A percentile compares a stretch with the other conserved stretches of the same genome.
Evolutionary conservation across 2,329 filamentous ascomycete genomes (phyloP).

Genomic region (Lecanoromycetidae sp.): DNA sequence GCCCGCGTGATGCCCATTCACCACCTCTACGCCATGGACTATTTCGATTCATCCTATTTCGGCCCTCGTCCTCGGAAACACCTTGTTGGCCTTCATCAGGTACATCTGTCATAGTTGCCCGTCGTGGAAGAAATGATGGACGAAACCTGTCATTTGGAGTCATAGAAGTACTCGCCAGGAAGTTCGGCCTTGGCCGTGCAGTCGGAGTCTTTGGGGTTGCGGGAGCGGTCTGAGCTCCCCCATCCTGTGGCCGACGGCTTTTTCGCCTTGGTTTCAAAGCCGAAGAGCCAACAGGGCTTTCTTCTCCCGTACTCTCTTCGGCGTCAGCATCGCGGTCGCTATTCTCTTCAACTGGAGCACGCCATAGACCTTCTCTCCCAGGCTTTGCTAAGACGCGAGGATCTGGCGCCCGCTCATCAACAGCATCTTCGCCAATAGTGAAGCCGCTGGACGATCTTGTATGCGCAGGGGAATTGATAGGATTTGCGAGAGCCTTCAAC

Average conservation of each 20-base stretch:
- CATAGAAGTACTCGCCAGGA: constrained; percentile 36
- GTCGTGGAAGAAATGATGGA: constrained; percentile 45
- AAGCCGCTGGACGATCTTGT: constrained; percentile 38
- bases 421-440: constrained; percentile 29
- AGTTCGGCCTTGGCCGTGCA: constrained; percentile 24
- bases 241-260: constrained; percentile 46
- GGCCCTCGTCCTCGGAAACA: constrained; percentile 63
- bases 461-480: constrained; percentile 38
- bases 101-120: constrained; percentile 53
- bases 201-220: constrained; percentile 47
- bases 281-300: constrained; percentile 33
- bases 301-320: constrained; percentile 76
- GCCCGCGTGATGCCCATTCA: constrained; percentile 40
- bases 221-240: constrained; percentile 51
- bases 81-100: constrained; percentile 47
- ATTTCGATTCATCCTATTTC: constrained; percentile 46
- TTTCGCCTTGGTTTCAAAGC: constrained; percentile 54
- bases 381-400: constrained; percentile 33
- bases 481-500: constrained; percentile 58
- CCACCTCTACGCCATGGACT: constrained; percentile 48
- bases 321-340: constrained; percentile 68
- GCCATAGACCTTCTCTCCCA: constrained; percentile 37
- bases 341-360: constrained; percentile 43
- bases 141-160: constrained; percentile 34
- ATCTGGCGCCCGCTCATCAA: constrained; percentile 28